Evolutionary conservation across 2,329 filamentous ascomycete genomes (phyloP).

Genomic region (Penicillium sp.): DNA sequence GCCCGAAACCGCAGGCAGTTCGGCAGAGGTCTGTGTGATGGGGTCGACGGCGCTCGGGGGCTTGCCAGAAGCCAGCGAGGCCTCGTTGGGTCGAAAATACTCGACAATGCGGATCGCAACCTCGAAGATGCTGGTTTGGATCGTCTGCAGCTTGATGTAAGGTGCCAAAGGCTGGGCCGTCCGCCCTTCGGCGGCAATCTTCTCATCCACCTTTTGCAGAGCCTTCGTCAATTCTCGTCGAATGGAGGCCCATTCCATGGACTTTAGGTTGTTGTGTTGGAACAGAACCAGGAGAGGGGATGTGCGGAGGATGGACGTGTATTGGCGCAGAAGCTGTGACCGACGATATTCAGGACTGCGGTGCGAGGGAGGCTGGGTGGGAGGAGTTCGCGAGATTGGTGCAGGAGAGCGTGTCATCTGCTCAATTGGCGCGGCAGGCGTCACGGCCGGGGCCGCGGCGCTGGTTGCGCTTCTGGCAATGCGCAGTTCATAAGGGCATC

Average conservation of each 20-base stretch:
- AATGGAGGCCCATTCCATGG: constrained; percentile 71
- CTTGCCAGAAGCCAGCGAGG: constrained; percentile 20
- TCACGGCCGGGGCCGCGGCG: constrained; percentile 51
- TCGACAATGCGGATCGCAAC: constrained; percentile 82
- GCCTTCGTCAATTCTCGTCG: constrained; percentile 65
- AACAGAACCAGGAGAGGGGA: constrained; percentile 84
- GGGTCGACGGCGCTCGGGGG: constrained; percentile 27
- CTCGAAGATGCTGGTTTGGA: constrained; percentile 86
- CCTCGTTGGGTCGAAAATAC: constrained; percentile 63
- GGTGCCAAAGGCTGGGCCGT: constrained; percentile 51
- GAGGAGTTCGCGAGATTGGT: constrained; percentile 52
- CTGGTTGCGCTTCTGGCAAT: constrained; percentile 40
- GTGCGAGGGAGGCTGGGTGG: constrained; percentile 81
- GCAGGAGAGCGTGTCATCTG: constrained; percentile 46
- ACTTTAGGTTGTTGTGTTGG: constrained; percentile 73
- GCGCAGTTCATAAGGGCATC: constrained; percentile 38
- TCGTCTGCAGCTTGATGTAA: constrained; percentile 71
- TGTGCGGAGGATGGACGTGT: constrained; percentile 82
- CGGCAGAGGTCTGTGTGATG: constrained; percentile 33
- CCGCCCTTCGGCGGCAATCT: constrained; percentile 58
- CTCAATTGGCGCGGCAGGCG: constrained; percentile 53
- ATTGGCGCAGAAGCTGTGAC: constrained; percentile 80
- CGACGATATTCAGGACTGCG: constrained; percentile 84
- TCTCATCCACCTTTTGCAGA: constrained; percentile 62
- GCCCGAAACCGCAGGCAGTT: constrained; percentile 26